A percentile compares a stretch with the other conserved stretches of the same genome.
phyloP scores from a whole-genome alignment of 179 eudicot genomes.

The Silene coronaria region DNA sequence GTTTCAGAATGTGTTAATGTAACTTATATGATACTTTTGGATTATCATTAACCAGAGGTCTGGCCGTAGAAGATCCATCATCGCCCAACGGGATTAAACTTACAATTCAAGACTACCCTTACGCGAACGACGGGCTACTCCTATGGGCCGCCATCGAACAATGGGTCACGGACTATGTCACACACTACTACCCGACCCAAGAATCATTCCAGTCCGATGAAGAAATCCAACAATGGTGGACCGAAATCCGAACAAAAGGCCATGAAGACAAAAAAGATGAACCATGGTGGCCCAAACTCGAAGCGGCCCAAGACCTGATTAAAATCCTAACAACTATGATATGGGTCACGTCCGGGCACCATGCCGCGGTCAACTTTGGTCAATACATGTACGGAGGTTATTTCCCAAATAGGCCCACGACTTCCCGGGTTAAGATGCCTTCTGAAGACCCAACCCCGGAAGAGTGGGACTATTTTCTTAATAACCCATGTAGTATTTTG shows the following conservation, averaged over 20 bases:
- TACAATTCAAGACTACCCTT: slow-evolving; percentile 62
- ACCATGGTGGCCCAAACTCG: slow-evolving; percentile 53
- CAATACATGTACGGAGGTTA: slow-evolving; percentile 54
- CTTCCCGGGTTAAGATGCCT: slow-evolving; percentile 54
- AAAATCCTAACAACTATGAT: slow-evolving; percentile 45
- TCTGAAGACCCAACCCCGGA: slow-evolving; percentile 37
- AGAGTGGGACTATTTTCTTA: slow-evolving; percentile 26
- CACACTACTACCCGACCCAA: slow-evolving; percentile 42
- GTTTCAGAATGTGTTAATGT: too few species aligned
- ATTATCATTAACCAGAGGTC: slow-evolving; percentile 33
- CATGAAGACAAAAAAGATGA: slow-evolving; percentile 62
- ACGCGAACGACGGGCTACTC: slow-evolving; percentile 57
- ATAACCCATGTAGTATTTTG: slow-evolving; percentile 35
- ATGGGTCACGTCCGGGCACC: slow-evolving; percentile 70
- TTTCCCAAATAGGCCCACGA: slow-evolving; percentile 56
- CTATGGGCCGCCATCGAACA: slow-evolving; percentile 55
- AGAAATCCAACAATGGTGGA: slow-evolving; percentile 70
- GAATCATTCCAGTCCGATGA: slow-evolving; percentile 20
- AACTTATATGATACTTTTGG: neutral
- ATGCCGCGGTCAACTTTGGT: slow-evolving; percentile 71
- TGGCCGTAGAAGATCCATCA: slow-evolving; percentile 50
- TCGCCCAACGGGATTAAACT: slow-evolving; percentile 61
- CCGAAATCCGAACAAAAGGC: slow-evolving; percentile 46
- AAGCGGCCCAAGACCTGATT: slow-evolving; percentile 37
- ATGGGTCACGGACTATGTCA: slow-evolving; percentile 62